These are phyloP conservation scores for Mucor lusitanicus DNA, from an alignment of 371 early-diverging fungal genomes.

Conservation along the genomic window DNA sequence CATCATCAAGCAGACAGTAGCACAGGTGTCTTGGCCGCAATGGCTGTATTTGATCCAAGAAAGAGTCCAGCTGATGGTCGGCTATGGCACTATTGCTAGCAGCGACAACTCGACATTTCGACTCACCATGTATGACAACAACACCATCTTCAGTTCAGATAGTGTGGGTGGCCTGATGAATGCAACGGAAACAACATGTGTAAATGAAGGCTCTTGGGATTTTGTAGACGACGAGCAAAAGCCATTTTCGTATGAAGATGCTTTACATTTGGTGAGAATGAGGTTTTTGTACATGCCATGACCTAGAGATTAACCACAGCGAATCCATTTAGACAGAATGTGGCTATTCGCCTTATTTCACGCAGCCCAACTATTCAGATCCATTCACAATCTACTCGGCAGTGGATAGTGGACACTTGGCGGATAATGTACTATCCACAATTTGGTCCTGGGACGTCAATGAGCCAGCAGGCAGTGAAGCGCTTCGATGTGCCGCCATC, in stretches of 20 bases:
- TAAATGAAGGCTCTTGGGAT: background rate
- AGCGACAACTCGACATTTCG: slow-evolving; percentile 12
- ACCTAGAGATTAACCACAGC: background rate
- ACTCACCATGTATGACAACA: slow-evolving; percentile 13
- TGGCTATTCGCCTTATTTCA: slow-evolving; percentile 40
- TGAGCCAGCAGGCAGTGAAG: slow-evolving; percentile 22
- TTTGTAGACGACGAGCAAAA: background rate
- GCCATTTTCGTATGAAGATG: background rate
- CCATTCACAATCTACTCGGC: slow-evolving; percentile 2
- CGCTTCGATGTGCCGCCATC: slow-evolving; percentile 28
- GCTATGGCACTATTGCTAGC: slow-evolving; percentile 25
- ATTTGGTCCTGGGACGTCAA: slow-evolving; percentile 50
- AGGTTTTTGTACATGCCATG: background rate
- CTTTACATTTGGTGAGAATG: slow-evolving; percentile 15
- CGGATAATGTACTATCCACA: slow-evolving; percentile 33
- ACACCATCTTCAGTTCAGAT: slow-evolving; percentile 22
- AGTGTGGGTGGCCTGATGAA: background rate
- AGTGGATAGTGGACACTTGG: slow-evolving; percentile 16
- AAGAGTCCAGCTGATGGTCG: slow-evolving; percentile 32
- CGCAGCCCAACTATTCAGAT: slow-evolving; percentile 21
- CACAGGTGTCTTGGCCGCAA: slow-evolving; percentile 26
- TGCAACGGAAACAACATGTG: background rate
- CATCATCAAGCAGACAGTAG: background rate
- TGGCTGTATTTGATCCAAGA: slow-evolving; percentile 33
- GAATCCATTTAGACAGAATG: slow-evolving; percentile 26